Evolutionary conservation across 225 moss, liverwort and hornwort species (phyloP).

Genomic region (Neckera pumila): DNA sequence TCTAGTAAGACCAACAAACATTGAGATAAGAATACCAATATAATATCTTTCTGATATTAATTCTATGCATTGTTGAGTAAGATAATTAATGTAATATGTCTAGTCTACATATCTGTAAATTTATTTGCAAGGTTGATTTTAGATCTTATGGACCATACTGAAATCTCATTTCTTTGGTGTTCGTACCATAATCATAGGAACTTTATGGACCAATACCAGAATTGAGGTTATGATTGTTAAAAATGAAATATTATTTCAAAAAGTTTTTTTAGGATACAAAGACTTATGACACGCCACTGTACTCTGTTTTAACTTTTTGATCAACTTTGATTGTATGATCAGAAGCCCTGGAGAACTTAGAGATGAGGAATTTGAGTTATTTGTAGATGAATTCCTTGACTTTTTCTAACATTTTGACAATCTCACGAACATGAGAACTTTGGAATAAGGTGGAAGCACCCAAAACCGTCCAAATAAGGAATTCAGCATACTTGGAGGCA

Average conservation of each 20-base stretch:
- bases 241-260: too few relatives aligned
- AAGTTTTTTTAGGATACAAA: too few relatives aligned
- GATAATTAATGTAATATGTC: neutral
- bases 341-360: neutral
- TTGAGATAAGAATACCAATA: neutral
- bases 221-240: neutral
- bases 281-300: neutral
- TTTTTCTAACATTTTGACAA: neutral
- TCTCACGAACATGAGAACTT: neutral
- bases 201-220: neutral
- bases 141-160: neutral
- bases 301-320: neutral
- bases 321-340: neutral
- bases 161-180: neutral
- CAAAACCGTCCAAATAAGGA: too few relatives aligned
- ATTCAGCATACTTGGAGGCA: too few relatives aligned
- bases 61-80: neutral
- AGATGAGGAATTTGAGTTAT: neutral
- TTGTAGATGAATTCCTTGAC: neutral
- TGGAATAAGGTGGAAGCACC: neutral
- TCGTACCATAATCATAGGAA: neutral
- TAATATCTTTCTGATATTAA: neutral
- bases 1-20: neutral
- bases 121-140: neutral
- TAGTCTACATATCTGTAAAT: neutral